Evolutionary conservation across 2,329 filamentous ascomycete genomes (phyloP), one percentile per base, ranked within the genome.

Genomic region (Ophiostoma triangulosporum): DNA sequence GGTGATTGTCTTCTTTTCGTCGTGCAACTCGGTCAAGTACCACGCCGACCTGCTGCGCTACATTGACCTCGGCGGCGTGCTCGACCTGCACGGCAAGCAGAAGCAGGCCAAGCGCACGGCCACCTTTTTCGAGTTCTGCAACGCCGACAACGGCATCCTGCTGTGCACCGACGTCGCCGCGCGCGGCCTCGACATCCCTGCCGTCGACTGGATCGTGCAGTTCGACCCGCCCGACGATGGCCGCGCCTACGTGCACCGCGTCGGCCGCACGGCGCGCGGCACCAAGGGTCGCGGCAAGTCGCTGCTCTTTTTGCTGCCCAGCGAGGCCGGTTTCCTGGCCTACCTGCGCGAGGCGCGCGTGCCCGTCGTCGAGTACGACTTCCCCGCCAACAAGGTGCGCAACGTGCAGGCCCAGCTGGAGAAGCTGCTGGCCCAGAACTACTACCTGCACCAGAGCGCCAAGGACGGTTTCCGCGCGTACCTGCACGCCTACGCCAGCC

Each of bases 91-190:
- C 68, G 93, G 89, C 60, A 96, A 98, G 71, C 88, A 95, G 70
- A 98, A 98, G 71, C 93, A 98, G 70, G 70, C 57, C 33, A 95
- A 95, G 69, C 86, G 93, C n/a, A 98, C 93, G 24, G 95, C 94
- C 65, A 95, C 89, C 1, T 98, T 98, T 68, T 98, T 97, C 68
- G 91, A 97, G 67, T 98, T 98, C 43, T 76, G 73, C 67, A 78
- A 78, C 58, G 75, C 90, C 17, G 83, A 82, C 60, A 80, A 86
- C 60, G 93, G 91, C 24, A 95, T 87, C 0, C 70, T 98, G 52
- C 93, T 98, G 61, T 96, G 90, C 71, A 98, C 93, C 0, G 93
- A 98, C 64, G 93, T 98, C 58, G 93, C 93, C 46, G 93, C 93
- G 3, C 78, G 93, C 73, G 93, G 93, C 33, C 77, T 98, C 49